phyloP scores from a whole-genome alignment of 331 rosid genomes.

The Malus hybrid region DNA sequence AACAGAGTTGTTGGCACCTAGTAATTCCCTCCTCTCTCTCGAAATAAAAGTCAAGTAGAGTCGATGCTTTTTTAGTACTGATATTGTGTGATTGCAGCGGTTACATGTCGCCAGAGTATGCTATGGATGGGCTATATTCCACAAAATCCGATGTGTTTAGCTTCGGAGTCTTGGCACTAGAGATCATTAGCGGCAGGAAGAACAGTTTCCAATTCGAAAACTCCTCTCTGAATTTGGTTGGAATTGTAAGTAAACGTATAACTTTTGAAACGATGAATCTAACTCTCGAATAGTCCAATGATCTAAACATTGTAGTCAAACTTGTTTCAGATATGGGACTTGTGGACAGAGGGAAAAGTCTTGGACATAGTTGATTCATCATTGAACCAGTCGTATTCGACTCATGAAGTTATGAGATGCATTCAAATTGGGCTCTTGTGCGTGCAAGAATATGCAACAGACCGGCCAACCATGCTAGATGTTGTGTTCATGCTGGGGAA shows the following conservation, averaged over 20 bases:
- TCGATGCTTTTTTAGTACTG: neutral
- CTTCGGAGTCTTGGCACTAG: slow-evolving; percentile 49
- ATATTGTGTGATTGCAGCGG: slow-evolving; percentile 26
- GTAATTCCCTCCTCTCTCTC: neutral
- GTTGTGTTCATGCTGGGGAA: neutral
- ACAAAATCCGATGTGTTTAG: slow-evolving; percentile 54
- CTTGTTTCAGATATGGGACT: neutral
- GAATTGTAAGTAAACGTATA: slow-evolving; percentile 24
- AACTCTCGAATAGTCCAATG: neutral
- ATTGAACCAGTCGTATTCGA: slow-evolving; percentile 6
- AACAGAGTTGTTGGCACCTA: slow-evolving; percentile 31
- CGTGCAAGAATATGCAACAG: slow-evolving; percentile 37
- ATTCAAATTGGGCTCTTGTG: slow-evolving; percentile 41
- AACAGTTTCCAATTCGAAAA: neutral
- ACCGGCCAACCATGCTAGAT: slow-evolving; percentile 20
- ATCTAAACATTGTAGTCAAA: no score
- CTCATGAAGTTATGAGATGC: slow-evolving; percentile 14
- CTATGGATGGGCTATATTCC: slow-evolving; percentile 45
- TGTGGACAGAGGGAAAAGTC: neutral
- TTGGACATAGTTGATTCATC: neutral
- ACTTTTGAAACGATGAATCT: fast-evolving
- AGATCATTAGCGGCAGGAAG: slow-evolving; percentile 10
- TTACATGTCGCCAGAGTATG: slow-evolving; percentile 58
- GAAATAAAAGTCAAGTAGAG: no score
- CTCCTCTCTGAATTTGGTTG: slow-evolving; percentile 14